Conservation (phyloP, 495 filamentous ascomycete genomes). For the Aspergillus biplanus region DNA sequence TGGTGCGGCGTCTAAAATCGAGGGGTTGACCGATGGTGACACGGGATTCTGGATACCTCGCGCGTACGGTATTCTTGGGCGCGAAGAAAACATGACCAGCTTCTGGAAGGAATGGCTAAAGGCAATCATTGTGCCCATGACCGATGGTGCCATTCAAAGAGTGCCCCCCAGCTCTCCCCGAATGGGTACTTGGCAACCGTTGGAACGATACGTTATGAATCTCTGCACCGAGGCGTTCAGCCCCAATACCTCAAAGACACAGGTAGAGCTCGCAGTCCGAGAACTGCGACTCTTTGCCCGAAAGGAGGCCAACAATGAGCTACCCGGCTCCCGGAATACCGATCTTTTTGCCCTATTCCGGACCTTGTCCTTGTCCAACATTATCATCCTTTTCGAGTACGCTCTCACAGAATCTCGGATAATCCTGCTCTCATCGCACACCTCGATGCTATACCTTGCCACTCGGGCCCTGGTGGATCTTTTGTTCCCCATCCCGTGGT, state of each 20-base stretch:
- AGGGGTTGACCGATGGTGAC: constrained; percentile 93
- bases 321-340: constrained; percentile 88
- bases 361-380: constrained; percentile 84
- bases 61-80: constrained; percentile 89
- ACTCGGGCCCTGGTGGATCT: constrained; percentile 81
- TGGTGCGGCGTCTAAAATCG: constrained; percentile 94
- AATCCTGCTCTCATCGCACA: constrained; percentile 93
- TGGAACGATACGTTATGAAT: constrained; percentile 97
- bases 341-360: constrained; percentile 95
- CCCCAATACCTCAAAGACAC: constrained; percentile 89
- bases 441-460: constrained; percentile 92
- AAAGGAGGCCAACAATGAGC: constrained; percentile 91
- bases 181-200: constrained; percentile 93
- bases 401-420: constrained; percentile 92
- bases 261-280: constrained; percentile 88
- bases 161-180: constrained; percentile 87
- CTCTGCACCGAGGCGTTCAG: constrained; percentile 93
- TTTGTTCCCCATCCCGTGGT: constrained; percentile 89
- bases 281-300: constrained; percentile 91
- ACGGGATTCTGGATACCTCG: constrained; percentile 96
- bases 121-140: constrained; percentile 92
- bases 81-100: constrained; percentile 78
- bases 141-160: constrained; percentile 78
- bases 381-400: constrained; percentile 91
- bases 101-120: constrained; percentile 99